Evolutionary conservation across 2,329 filamentous ascomycete species (phyloP).

Genomic region (Dactylellina sp.): DNA sequence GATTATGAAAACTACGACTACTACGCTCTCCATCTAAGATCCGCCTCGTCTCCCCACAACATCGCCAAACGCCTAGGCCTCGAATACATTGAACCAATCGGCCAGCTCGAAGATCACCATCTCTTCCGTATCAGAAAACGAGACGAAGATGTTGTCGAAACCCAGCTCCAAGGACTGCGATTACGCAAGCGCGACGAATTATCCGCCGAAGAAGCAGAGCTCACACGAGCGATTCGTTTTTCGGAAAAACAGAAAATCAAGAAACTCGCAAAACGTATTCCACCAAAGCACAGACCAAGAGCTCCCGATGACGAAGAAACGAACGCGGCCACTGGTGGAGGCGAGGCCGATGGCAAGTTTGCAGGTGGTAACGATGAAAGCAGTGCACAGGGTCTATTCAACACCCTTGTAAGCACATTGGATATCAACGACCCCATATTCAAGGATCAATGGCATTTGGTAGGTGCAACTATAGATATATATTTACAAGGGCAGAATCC

Average conservation of each 20-base stretch:
- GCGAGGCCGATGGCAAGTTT: constrained; percentile 31
- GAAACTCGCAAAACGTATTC: constrained; percentile 72
- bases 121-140: constrained; percentile 80
- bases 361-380: constrained; percentile 5
- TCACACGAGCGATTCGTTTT: constrained; percentile 79
- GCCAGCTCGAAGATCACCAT: constrained; percentile 82
- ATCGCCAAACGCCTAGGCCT: constrained; percentile 80
- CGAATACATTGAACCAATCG: constrained; percentile 82
- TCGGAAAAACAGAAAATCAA: constrained; percentile 80
- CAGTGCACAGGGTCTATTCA: constrained; percentile 27
- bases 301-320: constrained; percentile 39
- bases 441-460: constrained; percentile 90
- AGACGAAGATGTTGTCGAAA: constrained; percentile 71
- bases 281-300: constrained; percentile 61
- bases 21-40: constrained; percentile 87
- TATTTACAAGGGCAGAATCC: not conserved
- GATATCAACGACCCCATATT: constrained; percentile 91
- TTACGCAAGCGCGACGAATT: constrained; percentile 66
- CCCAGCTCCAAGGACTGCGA: constrained; percentile 69
- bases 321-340: constrained; percentile 2
- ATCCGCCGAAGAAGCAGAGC: constrained; percentile 66
- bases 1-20: constrained; percentile 87
- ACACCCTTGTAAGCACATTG: constrained; percentile 72
- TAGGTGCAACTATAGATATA: constrained; percentile 27
- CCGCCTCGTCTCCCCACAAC: constrained; percentile 73